Evolutionary conservation across 2,329 filamentous ascomycete species (phyloP).

Genomic region (Coniochaeta sp.): DNA sequence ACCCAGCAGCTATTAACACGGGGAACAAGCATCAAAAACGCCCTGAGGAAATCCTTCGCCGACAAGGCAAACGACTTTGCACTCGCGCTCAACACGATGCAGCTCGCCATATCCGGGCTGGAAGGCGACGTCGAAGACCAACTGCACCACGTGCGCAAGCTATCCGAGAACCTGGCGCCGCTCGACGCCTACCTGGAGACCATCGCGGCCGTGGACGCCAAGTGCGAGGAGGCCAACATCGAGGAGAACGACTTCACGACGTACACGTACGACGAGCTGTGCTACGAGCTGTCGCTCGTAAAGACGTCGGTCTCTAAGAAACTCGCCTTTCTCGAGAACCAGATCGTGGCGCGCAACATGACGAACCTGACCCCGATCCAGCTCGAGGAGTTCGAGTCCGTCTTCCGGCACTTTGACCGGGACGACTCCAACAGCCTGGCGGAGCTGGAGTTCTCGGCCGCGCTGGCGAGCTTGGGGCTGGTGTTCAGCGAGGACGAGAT

Average conservation of each 20-base stretch:
- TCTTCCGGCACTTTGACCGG: slow-evolving; percentile 96
- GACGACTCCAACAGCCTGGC: slow-evolving; percentile 84
- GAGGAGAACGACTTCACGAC: slow-evolving; percentile 99
- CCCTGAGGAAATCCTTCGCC: slow-evolving; percentile 82
- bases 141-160: slow-evolving; percentile 73
- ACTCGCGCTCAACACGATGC: slow-evolving; percentile 87
- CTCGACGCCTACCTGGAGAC: slow-evolving; percentile 87
- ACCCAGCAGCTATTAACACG: too few species aligned
- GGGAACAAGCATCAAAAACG: slow-evolving; percentile 77
- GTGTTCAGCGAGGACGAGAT: slow-evolving; percentile 98
- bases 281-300: slow-evolving; percentile 87
- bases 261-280: slow-evolving; percentile 93
- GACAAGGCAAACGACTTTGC: slow-evolving; percentile 99
- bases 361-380: slow-evolving; percentile 98
- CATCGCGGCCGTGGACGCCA: slow-evolving; percentile 76
- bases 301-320: slow-evolving; percentile 93
- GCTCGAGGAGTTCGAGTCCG: slow-evolving; percentile 95
- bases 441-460: slow-evolving; percentile 93
- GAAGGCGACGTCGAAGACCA: slow-evolving; percentile 97
- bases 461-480: slow-evolving; percentile 85
- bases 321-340: slow-evolving; percentile 92
- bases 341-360: slow-evolving; percentile 97
- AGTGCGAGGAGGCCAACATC: slow-evolving; percentile 94
- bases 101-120: slow-evolving; percentile 89
- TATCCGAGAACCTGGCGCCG: slow-evolving; percentile 79